Evolutionary conservation across 768 basidiomycete species (phyloP).

Genomic region (Phylloporus rhodoxanthus): DNA sequence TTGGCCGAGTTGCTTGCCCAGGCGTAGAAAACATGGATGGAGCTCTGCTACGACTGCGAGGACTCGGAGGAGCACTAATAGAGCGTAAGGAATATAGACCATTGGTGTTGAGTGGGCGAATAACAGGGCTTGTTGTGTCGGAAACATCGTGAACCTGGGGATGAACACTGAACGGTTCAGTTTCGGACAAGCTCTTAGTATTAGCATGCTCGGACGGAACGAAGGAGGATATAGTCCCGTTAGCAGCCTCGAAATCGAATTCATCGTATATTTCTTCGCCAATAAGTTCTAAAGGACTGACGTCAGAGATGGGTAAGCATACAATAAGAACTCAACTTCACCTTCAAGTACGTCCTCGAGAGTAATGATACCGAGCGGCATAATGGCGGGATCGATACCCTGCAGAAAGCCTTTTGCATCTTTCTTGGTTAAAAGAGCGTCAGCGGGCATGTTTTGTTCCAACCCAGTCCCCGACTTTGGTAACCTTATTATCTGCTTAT

Average conservation of each 20-base stretch:
- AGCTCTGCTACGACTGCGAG: slow-evolving; percentile 27
- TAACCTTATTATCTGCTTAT: slow-evolving; percentile 26
- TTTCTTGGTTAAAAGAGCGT: slow-evolving; percentile 73
- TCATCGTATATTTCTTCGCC: slow-evolving; percentile 93
- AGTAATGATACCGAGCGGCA: slow-evolving; percentile 88
- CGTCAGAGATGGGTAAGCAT: background rate
- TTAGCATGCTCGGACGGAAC: slow-evolving; percentile 29
- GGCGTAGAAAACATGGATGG: slow-evolving; percentile 5
- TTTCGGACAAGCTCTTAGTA: slow-evolving; percentile 30
- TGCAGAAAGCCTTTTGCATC: slow-evolving; percentile 81
- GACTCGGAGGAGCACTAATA: slow-evolving; percentile 54
- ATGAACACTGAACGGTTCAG: slow-evolving; percentile 9
- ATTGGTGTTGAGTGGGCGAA: slow-evolving; percentile 41
- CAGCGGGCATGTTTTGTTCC: slow-evolving; percentile 86
- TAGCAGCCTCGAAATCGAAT: slow-evolving; percentile 76
- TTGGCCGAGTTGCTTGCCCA: background rate
- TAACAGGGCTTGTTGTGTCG: slow-evolving; percentile 22
- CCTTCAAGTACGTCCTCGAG: slow-evolving; percentile 91
- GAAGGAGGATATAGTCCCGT: slow-evolving; percentile 44
- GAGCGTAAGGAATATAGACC: slow-evolving; percentile 49
- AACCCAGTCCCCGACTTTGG: slow-evolving; percentile 37
- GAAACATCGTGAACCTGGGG: slow-evolving; percentile 5
- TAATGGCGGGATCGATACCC: slow-evolving; percentile 72
- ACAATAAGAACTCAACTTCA: slow-evolving; percentile 19
- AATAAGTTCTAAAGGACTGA: slow-evolving; percentile 60